Evolutionary conservation across 2,329 filamentous ascomycete genomes (phyloP).

Genomic region (Aspergillus latus): DNA sequence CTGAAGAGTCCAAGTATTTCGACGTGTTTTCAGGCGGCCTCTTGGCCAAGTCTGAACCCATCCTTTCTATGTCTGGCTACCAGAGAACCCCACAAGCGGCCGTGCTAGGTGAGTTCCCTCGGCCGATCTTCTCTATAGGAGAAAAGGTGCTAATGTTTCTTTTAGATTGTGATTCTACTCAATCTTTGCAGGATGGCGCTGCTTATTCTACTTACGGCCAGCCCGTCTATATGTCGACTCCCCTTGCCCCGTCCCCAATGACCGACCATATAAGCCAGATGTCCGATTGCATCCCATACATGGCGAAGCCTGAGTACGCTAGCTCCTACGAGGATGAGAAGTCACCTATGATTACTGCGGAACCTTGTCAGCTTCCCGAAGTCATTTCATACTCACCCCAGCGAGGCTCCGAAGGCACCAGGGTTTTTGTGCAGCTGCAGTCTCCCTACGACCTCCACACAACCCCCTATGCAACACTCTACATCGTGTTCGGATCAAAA

Average conservation of each 20-base stretch:
- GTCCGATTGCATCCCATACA: conserved; percentile 42
- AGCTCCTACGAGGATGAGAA: conserved; percentile 62
- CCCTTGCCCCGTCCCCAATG: conserved; percentile 43
- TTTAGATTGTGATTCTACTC: conserved; percentile 39
- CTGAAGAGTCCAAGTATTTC: conserved; percentile 47
- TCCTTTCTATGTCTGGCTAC: conserved; percentile 79
- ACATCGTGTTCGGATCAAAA: conserved; percentile 74
- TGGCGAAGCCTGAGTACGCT: conserved; percentile 39
- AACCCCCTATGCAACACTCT: conserved; percentile 56
- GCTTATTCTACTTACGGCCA: conserved; percentile 44
- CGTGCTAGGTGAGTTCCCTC: conserved; percentile 75
- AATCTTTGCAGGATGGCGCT: conserved; percentile 40
- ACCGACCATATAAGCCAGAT: conserved; percentile 43
- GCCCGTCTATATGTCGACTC: conserved; percentile 39
- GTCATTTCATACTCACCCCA: conserved; percentile 70
- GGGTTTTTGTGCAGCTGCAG: conserved; percentile 71
- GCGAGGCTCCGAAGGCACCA: conserved; percentile 67
- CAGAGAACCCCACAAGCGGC: conserved; percentile 72
- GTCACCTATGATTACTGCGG: conserved; percentile 65
- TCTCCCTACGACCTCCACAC: conserved; percentile 72
- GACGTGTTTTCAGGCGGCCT: conserved; percentile 52
- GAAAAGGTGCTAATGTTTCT: conserved; percentile 9
- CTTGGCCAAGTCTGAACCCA: conserved; percentile 58
- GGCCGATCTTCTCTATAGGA: neutral
- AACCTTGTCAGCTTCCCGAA: conserved; percentile 60